Conservation (phyloP, 805 yeast species). For the Tetrapisispora phaffii region DNA sequence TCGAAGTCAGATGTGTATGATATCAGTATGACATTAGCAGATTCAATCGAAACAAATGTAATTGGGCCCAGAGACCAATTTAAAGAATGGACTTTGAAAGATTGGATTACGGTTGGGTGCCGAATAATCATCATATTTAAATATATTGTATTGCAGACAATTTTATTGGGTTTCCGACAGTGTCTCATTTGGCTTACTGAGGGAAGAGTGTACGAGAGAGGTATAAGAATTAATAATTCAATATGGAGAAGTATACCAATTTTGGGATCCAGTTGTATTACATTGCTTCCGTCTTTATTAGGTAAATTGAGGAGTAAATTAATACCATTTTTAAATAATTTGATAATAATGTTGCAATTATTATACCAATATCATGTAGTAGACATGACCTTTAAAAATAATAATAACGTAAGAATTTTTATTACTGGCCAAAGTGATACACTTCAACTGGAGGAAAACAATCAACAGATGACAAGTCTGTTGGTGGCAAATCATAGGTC, state of each 20-base stretch:
- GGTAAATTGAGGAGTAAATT: background rate
- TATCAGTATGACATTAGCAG: conserved; percentile 1
- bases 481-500: conserved; percentile 51
- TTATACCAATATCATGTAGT: conserved; percentile 14
- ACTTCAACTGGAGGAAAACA: conserved; percentile 6
- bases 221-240: background rate
- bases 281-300: background rate
- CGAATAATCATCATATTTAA: conserved; percentile 5
- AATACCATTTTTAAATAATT: conserved; percentile 10
- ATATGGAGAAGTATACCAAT: conserved; percentile 15
- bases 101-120: conserved; percentile 8
- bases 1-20: background rate
- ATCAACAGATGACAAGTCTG: conserved; percentile 15
- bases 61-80: conserved; percentile 13
- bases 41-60: conserved; percentile 18
- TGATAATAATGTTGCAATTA: conserved; percentile 8
- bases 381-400: conserved; percentile 14
- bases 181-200: conserved; percentile 4
- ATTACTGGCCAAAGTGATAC: conserved; percentile 19
- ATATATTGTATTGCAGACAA: conserved; percentile 6
- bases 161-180: conserved; percentile 1
- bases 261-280: conserved; percentile 3
- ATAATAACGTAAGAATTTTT: conserved; percentile 16
- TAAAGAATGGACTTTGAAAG: conserved; percentile 7
- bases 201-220: background rate